Conservation (phyloP, 2,329 filamentous ascomycete species). For the Epichloe glyceriae region DNA sequence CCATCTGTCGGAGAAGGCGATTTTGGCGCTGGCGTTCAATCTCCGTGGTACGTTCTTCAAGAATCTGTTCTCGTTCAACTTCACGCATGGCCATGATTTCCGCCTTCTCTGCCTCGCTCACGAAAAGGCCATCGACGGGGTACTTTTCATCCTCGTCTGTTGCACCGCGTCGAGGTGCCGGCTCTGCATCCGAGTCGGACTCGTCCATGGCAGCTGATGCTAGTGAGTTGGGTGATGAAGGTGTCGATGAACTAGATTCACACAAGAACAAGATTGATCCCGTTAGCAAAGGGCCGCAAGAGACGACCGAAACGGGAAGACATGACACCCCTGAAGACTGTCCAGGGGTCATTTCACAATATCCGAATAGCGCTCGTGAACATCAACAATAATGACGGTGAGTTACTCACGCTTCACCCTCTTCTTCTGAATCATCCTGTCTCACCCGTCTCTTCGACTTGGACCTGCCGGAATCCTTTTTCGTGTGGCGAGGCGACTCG, state of each 20-base stretch:
- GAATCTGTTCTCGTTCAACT: conserved; percentile 77
- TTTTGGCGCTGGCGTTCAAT: conserved; percentile 75
- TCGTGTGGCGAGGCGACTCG: conserved; percentile 33
- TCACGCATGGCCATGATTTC: conserved; percentile 79
- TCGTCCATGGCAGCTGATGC: conserved; percentile 84
- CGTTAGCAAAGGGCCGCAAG: conserved; percentile 5
- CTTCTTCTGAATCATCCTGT: conserved; percentile 44
- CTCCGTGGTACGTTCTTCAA: conserved; percentile 76
- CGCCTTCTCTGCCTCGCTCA: conserved; percentile 58
- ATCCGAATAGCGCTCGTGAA: background rate
- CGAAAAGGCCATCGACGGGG: conserved; percentile 78
- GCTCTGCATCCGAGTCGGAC: conserved; percentile 52
- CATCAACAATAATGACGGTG: background rate
- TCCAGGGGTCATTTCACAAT: background rate
- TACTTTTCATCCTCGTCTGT: conserved; percentile 55
- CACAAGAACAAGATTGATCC: background rate
- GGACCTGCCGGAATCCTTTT: conserved; percentile 19
- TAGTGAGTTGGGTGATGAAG: conserved; percentile 59
- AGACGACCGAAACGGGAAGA: background rate
- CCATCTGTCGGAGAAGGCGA: conserved; percentile 63
- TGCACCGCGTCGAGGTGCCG: conserved; percentile 20
- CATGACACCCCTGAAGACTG: background rate
- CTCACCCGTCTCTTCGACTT: conserved; percentile 35
- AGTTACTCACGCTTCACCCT: conserved; percentile 36
- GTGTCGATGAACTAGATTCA: conserved; percentile 49